Conservation (phyloP, 495 filamentous ascomycete species). For the Trichoderma erinaceum region DNA sequence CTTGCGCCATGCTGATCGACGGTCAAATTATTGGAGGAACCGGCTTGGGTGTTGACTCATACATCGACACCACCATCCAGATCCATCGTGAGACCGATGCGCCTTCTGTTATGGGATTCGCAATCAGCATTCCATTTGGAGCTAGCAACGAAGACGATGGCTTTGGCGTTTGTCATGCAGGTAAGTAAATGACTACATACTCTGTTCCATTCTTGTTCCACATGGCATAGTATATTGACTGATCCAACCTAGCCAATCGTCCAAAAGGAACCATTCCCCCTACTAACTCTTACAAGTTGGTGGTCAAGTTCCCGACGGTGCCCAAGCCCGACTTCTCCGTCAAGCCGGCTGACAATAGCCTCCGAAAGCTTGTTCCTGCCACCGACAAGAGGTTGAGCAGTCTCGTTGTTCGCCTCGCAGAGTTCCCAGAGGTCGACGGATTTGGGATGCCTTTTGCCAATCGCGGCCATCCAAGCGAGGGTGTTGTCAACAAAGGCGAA, state of each 20-base stretch:
- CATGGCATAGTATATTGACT: no score
- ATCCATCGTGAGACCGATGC: not conserved
- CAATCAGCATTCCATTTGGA: not conserved
- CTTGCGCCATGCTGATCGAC: not conserved
- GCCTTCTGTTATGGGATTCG: not conserved
- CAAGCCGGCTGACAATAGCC: not conserved
- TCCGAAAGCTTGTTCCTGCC: not conserved
- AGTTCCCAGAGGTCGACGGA: not conserved
- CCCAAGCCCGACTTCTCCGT: not conserved
- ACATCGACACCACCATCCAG: not conserved
- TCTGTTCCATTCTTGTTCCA: no score
- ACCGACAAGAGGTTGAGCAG: not conserved
- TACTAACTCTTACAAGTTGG: not conserved
- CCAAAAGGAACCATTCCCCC: no score
- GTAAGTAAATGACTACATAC: no score
- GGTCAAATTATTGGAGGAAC: not conserved
- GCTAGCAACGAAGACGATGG: not conserved
- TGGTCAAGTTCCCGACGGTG: not conserved
- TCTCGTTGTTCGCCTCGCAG: not conserved
- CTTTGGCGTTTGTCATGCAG: not conserved
- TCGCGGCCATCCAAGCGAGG: not conserved
- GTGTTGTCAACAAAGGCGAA: not conserved
- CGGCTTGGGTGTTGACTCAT: not conserved
- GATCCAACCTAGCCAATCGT: no score
- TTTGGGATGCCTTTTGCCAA: constrained; percentile 14